Evolutionary conservation across 176 grass and related monocot species (phyloP), one percentile per base, ranked within the genome.

Genomic region (Hyparrhenia diplandra): DNA sequence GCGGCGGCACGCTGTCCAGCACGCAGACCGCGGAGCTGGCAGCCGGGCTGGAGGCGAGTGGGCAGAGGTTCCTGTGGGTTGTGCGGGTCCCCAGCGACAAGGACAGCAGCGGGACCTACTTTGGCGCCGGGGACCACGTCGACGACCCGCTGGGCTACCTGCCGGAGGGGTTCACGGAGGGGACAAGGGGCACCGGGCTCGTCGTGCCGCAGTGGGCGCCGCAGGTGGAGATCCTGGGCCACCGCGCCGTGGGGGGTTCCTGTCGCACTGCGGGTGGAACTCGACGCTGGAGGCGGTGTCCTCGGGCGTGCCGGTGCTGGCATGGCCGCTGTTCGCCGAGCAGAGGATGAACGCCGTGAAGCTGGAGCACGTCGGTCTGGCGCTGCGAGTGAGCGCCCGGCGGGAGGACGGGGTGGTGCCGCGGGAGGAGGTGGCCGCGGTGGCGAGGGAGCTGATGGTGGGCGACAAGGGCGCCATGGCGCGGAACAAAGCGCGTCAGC

Each of bases 201-300:
- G 30, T 70, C 47, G 82, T 85, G 41, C 68, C 72, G 55, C 70
- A 54, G 8, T 88, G 85, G 92, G 83, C 41, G 2, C 91, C 91
- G 27, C 91, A 94, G 82, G 64, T 86, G 10, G 66, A 85, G 27
- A 59, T 90, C 31, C 85, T 94, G n/a, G 17, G 7, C 2, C 85
- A 94, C 74, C 32, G 64, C n/a, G 82, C 91, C 3, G 71, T 45
- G 8, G 85, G 88, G 11, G 91, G 11, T 94, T 94, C 74, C 47
- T 90, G 23, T 86, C 85, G 45, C 91, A 94, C 58, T 85, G 84
- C 37, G 89, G 87, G 2, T 94, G 89, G 87, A 95, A 95, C 82
- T 95, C 92, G 12, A 61, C 84, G 29, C 69, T 95, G 12, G 92
- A 95, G 81, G 76, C 87, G 41, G 30, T 73, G 31, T 20, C 30